These are phyloP conservation scores for Saccharomycopsis malanga DNA, from an alignment of 805 yeast species.

Conservation along the genomic window DNA sequence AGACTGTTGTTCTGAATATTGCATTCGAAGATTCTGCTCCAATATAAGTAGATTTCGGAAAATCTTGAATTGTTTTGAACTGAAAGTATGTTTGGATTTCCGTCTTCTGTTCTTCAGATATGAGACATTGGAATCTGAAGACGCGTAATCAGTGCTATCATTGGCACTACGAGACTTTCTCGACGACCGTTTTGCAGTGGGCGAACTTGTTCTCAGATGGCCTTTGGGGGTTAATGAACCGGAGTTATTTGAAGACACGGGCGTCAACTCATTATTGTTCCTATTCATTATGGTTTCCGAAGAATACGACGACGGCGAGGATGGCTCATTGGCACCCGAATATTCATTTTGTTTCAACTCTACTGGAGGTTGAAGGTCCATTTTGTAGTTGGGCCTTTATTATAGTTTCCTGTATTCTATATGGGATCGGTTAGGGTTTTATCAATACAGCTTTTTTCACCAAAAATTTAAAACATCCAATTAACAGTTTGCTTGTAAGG, in stretches of 20 bases:
- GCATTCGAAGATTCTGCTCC: slow-evolving; percentile 81
- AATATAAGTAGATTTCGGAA: slow-evolving; percentile 74
- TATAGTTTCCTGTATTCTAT: no score
- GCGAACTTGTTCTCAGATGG: not conserved
- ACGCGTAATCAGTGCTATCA: not conserved
- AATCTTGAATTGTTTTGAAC: slow-evolving; percentile 37
- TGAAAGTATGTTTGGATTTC: slow-evolving; percentile 5
- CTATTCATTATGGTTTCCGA: not conserved
- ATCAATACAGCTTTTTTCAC: no score
- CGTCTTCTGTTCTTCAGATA: not conserved
- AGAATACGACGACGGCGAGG: slow-evolving; percentile 7
- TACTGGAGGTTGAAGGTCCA: no score
- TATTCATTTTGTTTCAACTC: not conserved
- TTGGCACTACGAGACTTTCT: not conserved
- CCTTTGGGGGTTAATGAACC: not conserved
- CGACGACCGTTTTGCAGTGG: not conserved
- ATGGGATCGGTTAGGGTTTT: no score
- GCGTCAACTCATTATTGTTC: slow-evolving; percentile 4
- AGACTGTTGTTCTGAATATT: slow-evolving; percentile 63
- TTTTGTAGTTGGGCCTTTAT: no score
- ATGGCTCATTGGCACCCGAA: slow-evolving; percentile 8
- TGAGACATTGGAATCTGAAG: not conserved
- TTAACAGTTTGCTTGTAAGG: no score
- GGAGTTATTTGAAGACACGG: slow-evolving; percentile 11
- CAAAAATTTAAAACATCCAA: no score